Conservation (phyloP, 1,139 yeast species). For the Yamadazyma sp. region DNA sequence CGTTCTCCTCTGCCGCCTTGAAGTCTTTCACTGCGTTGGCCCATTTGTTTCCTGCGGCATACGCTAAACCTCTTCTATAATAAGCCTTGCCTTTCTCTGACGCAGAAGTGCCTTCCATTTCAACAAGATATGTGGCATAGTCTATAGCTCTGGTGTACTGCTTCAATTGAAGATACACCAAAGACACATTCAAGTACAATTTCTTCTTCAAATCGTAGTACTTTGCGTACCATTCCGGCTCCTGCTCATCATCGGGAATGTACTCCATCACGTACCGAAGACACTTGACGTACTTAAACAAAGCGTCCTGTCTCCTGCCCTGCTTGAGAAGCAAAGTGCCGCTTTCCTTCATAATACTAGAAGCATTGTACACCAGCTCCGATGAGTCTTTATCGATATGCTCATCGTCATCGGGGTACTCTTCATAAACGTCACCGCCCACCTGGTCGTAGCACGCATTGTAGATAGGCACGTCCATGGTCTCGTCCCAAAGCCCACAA, state of each 20-base stretch:
- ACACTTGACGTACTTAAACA: constrained; percentile 61
- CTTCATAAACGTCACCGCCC: constrained; percentile 74
- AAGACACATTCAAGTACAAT: constrained; percentile 58
- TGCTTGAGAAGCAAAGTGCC: constrained; percentile 60
- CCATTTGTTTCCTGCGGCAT: constrained; percentile 40
- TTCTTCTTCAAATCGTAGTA: constrained; percentile 60
- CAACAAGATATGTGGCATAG: constrained; percentile 57
- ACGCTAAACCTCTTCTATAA: constrained; percentile 60
- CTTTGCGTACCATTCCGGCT: constrained; percentile 49
- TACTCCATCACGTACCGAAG: constrained; percentile 68
- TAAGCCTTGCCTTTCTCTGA: constrained; percentile 61
- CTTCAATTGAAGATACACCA: constrained; percentile 49
- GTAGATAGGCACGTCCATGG: constrained; percentile 52
- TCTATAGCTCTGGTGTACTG: constrained; percentile 47
- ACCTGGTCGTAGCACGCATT: constrained; percentile 60
- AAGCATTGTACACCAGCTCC: constrained; percentile 51
- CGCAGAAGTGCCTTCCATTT: constrained; percentile 34
- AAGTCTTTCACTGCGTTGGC: constrained; percentile 52
- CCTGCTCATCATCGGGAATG: constrained; percentile 68
- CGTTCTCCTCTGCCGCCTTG: constrained; percentile 40
- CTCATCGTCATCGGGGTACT: constrained; percentile 69
- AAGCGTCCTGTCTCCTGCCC: constrained; percentile 51
- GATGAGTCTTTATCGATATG: constrained; percentile 59
- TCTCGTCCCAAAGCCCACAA: constrained; percentile 66
- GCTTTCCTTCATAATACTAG: constrained; percentile 59